A percentile compares a stretch with the other conserved stretches of the same genome.
phyloP scores from a whole-genome alignment of 805 yeast genomes.

The Cyberlindnera petersonii region DNA sequence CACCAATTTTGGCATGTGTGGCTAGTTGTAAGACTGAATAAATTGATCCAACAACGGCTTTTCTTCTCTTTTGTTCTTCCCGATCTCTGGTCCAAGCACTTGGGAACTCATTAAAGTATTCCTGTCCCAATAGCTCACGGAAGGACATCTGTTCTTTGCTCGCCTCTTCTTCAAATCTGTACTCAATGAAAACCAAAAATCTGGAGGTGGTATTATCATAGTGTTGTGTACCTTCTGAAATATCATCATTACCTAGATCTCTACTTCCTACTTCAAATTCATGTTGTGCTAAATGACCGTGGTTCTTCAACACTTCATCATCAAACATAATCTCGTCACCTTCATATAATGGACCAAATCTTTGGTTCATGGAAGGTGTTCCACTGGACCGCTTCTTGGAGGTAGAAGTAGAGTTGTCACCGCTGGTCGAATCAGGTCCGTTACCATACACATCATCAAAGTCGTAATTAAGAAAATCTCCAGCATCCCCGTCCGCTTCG shows the following conservation, averaged over 20 bases:
- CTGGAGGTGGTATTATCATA: constrained; percentile 19
- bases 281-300: neutral
- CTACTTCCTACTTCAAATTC: neutral
- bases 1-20: constrained; percentile 18
- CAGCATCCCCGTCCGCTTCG: neutral
- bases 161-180: constrained; percentile 20
- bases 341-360: constrained; percentile 18
- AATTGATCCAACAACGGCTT: constrained; percentile 25
- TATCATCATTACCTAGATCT: neutral
- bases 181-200: constrained; percentile 21
- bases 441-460: constrained; percentile 3
- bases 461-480: constrained; percentile 7
- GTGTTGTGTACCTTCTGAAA: constrained; percentile 1
- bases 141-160: constrained; percentile 10
- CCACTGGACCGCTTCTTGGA: constrained; percentile 18
- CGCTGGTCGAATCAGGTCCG: constrained; percentile 6
- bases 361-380: constrained; percentile 9
- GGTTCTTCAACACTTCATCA: constrained; percentile 1
- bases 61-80: constrained; percentile 9
- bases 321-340: constrained; percentile 13
- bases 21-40: constrained; percentile 27
- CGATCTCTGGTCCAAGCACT: neutral
- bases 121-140: constrained; percentile 15
- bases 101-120: constrained; percentile 5
- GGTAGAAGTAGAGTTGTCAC: neutral